A percentile compares a stretch with the other conserved stretches of the same genome.
phyloP scores from a whole-genome alignment of 257 asterid species.

The Vinca minor region DNA sequence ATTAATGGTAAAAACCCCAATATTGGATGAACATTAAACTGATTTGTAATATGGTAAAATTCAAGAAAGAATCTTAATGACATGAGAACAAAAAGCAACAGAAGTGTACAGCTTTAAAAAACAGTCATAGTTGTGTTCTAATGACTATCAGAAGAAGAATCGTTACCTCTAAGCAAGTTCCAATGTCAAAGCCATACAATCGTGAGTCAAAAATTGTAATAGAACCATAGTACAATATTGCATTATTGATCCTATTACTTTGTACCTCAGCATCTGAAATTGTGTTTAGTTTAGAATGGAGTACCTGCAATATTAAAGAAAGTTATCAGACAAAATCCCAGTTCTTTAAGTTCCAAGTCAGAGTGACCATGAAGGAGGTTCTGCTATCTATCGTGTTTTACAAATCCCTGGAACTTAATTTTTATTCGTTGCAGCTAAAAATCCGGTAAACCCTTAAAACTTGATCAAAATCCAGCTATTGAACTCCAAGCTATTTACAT shows the following conservation, averaged over 20 bases:
- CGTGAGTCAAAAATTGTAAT: constrained; percentile 62
- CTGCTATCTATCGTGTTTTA: not conserved
- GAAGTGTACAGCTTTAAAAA: not conserved
- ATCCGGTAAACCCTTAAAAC: not conserved
- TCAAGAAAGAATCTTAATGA: not conserved
- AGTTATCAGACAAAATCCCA: not conserved
- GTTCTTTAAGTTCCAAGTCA: not conserved
- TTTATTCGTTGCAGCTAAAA: not conserved
- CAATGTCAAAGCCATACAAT: constrained; percentile 67
- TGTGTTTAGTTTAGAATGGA: constrained; percentile 58
- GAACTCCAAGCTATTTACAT: too few species aligned
- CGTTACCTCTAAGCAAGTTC: constrained; percentile 92
- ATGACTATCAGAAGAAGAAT: constrained; percentile 9
- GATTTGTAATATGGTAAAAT: not conserved
- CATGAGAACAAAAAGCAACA: not conserved
- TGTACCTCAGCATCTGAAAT: constrained; percentile 33
- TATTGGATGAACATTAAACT: not conserved
- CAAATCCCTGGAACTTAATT: not conserved
- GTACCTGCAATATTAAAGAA: constrained; percentile 41
- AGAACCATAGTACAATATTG: constrained; percentile 67
- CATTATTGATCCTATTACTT: constrained; percentile 48
- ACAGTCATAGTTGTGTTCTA: not conserved
- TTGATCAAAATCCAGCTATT: too few species aligned
- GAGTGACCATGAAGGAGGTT: not conserved
- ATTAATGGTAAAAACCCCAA: not conserved